Evolutionary conservation across 2,329 filamentous ascomycete genomes (phyloP), one percentile per base, ranked within the genome.

Genomic region (Aspergillus ustus): DNA sequence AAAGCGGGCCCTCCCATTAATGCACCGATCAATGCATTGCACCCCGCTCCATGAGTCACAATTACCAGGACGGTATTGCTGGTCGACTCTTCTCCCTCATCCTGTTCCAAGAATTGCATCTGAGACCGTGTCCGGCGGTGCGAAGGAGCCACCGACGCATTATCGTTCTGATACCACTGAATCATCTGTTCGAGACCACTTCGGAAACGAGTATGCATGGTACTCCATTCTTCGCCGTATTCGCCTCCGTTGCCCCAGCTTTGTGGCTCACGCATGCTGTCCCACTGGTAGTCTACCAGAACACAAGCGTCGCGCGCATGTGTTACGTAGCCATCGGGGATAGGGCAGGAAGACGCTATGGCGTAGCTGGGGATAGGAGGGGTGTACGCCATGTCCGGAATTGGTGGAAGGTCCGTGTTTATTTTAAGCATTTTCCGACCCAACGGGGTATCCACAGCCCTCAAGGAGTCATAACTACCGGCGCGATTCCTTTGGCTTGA

Each of bases 11-110:
- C 91, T 63, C 94, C 91, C 0, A 93, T 96, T 66, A 99, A 86
- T 28, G 93, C 93, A 13, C 94, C 93, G 64, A 99, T 93, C 49
- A 99, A 79, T 2, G 95, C 95, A 78, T 99, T 99, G 78, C 94
- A 97, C 44, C 95, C 95, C 15, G 95, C 95, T 25, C 94, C 94
- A 73, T 99, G 95, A 0, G 95, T 97, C 22, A 99, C 91, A 7
- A 99, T 80, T 45, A 99, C 84, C 17, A 99, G 81, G 1, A 98
- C 89, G 1, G 93, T 85, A 68, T 96, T 91, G 1, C 87, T 83
- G 7, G 22, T 15, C 37, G 88, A 84, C 22, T 88, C 86, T 15
- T 90, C 86, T 0, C 87, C 84, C 2, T 85, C 82, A 1, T 84
- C 80, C 9, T 31, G 44, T 17, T 67, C 58, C 15, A 64, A 59